These are phyloP conservation scores for Periconia sp. DNA, from an alignment of 2,329 filamentous ascomycete genomes.

Conservation along the genomic window DNA sequence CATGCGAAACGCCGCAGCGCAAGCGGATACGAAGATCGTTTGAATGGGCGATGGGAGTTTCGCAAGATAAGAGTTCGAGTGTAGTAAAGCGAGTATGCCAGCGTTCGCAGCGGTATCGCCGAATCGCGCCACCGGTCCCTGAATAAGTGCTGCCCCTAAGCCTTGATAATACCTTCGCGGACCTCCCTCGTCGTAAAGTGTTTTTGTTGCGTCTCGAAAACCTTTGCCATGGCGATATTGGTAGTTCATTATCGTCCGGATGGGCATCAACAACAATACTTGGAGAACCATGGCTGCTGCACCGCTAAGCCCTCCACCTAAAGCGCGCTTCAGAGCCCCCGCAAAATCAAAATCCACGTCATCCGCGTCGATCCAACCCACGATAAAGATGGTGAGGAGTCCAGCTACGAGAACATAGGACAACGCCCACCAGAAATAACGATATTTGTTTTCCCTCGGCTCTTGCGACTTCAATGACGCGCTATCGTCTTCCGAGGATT, in stretches of 20 bases:
- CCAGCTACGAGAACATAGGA: constrained; percentile 14
- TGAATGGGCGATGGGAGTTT: constrained; percentile 28
- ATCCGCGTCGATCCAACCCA: constrained; percentile 30
- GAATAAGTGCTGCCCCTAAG: constrained; percentile 25
- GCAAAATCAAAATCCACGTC: constrained; percentile 33
- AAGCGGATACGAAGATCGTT: constrained; percentile 29
- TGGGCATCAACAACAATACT: constrained; percentile 31
- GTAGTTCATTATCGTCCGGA: constrained; percentile 36
- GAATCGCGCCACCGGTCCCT: constrained; percentile 32
- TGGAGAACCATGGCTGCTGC: constrained; percentile 34
- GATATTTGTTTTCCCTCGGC: constrained; percentile 13
- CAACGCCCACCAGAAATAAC: constrained; percentile 21
- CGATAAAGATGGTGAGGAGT: constrained; percentile 22
- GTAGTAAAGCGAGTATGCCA: constrained; percentile 28
- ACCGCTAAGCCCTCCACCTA: constrained; percentile 31
- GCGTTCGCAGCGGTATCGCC: constrained; percentile 34
- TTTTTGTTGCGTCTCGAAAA: constrained; percentile 25
- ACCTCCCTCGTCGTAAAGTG: constrained; percentile 27
- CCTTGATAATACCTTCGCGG: constrained; percentile 30
- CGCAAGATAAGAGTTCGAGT: constrained; percentile 26
- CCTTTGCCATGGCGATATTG: constrained; percentile 33
- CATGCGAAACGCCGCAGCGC: constrained; percentile 31
- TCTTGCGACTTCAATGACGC: constrained; percentile 13
- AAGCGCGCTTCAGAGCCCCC: constrained; percentile 26
- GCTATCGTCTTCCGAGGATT: constrained; percentile 9